Evolutionary conservation across 352 stramenopile genomes (phyloP).

Genomic region (Globisporangium solare): DNA sequence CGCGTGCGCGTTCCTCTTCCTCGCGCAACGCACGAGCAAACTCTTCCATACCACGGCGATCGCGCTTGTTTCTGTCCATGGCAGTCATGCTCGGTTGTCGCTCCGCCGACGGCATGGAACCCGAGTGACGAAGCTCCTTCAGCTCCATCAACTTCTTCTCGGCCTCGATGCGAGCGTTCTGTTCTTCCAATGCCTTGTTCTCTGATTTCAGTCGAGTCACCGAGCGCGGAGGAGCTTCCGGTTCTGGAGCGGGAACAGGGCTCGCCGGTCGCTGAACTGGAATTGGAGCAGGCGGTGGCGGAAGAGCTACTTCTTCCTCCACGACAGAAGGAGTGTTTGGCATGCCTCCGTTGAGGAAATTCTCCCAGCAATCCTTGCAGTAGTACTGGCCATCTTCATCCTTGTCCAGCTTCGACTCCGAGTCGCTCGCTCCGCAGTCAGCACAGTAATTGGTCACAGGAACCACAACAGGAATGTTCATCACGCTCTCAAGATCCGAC

Average conservation of each 20-base stretch:
- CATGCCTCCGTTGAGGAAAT: constrained; percentile 59
- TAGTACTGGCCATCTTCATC: constrained; percentile 85
- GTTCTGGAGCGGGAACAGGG: neutral
- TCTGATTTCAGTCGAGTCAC: constrained; percentile 35
- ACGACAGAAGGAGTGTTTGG: constrained; percentile 11
- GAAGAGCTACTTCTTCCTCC: constrained; percentile 13
- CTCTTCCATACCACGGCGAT: constrained; percentile 73
- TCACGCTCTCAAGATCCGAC: constrained; percentile 70
- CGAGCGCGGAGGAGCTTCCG: constrained; percentile 26
- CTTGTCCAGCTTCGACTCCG: constrained; percentile 69
- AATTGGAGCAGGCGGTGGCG: constrained; percentile 1
- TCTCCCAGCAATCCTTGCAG: constrained; percentile 87
- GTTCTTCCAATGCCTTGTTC: constrained; percentile 63
- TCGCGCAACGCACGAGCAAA: constrained; percentile 71
- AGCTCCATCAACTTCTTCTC: constrained; percentile 82
- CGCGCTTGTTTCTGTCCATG: constrained; percentile 56
- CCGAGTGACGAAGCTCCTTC: constrained; percentile 63
- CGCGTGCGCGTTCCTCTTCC: constrained; percentile 75
- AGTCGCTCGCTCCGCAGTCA: constrained; percentile 72
- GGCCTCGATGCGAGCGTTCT: constrained; percentile 69
- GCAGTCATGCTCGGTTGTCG: constrained; percentile 48
- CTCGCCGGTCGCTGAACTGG: neutral
- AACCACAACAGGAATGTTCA: constrained; percentile 79
- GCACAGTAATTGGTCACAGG: constrained; percentile 73
- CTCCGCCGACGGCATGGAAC: constrained; percentile 53